Evolutionary conservation across 1,284 basidiomycete species (phyloP), one percentile per base, ranked within the genome.

Genomic region (Boletellus sp.): DNA sequence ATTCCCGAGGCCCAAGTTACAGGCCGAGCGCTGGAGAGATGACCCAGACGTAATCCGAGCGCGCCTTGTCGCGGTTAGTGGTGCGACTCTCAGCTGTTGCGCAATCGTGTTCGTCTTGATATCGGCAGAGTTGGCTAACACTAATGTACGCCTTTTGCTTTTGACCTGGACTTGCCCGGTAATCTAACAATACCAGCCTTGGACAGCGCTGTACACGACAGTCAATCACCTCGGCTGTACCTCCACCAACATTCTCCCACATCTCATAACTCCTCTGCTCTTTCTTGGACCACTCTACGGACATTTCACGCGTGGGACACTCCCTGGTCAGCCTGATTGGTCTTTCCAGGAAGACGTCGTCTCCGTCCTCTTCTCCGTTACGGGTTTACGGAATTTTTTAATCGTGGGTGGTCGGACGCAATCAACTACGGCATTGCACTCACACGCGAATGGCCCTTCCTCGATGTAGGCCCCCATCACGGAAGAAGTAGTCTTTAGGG

Each of bases 401-500:
- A 69, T 89, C 28, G 93, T 93, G 61, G 52, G 88, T 79, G 8
- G 16, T 36, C 8, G 11, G 22, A 36, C 15, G 13, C 11, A 28
- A 37, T 46, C 26, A 12, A 48, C 30, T 30, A 15, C 28, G 24
- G 22, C 30, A 16, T 15, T 21, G 41, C 41, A 26, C 35, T 56
- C 45, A 46, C 36, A n/a, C 35, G n/a, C 26, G 19, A 51, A 40
- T 18, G n/a, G 33, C 21, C 42, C 43, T 18, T 15, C 15, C 37
- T 28, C 40, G 33, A 50, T 2, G 30, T 36, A 95, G 90, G 94
- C 83, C 0, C 96, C 96, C 0, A 67, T 93, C 32, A 94, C 94
- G 0, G 96, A 99, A 72, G 96, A 99, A 67, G 61, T 97, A 22
- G 90, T 94, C 3, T 99, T 97, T 66, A 79, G 97, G 24, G 85